Percentiles rank a stretch among this genome's conserved stretches.
Evolutionary conservation across 208 protist species (phyloP).

Genomic region (Leishmania arabica): DNA sequence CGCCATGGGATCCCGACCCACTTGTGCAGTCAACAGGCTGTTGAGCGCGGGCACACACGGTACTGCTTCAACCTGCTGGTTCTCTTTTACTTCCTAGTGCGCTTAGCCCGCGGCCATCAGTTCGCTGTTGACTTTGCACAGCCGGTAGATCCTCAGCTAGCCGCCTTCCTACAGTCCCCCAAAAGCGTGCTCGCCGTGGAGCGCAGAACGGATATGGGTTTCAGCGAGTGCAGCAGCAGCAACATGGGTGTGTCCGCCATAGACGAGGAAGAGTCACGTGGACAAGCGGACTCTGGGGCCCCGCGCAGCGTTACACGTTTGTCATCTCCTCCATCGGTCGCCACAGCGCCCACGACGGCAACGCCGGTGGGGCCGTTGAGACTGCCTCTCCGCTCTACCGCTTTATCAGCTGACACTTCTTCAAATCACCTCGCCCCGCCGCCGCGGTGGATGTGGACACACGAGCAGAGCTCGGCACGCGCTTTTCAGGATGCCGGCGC

Average conservation of each 20-base stretch:
- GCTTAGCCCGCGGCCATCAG: slow-evolving; percentile 32
- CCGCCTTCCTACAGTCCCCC: slow-evolving; percentile 64
- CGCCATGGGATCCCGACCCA: slow-evolving; percentile 43
- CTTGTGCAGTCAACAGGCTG: slow-evolving; percentile 42
- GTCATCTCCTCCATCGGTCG: slow-evolving; percentile 1
- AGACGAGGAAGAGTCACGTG: neutral
- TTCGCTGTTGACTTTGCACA: slow-evolving; percentile 67
- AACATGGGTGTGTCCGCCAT: neutral
- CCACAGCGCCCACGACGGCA: neutral
- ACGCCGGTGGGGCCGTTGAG: neutral
- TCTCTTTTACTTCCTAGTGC: slow-evolving; percentile 69
- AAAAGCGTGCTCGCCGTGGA: slow-evolving; percentile 47
- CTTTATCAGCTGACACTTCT: neutral
- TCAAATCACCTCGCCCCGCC: no score
- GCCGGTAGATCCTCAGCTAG: slow-evolving; percentile 56
- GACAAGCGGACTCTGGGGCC: neutral
- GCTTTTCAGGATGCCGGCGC: neutral
- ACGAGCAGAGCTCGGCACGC: neutral
- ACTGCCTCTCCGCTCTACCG: neutral
- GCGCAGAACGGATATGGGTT: slow-evolving; percentile 2
- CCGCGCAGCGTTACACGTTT: slow-evolving; percentile 11
- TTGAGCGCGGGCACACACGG: slow-evolving; percentile 47
- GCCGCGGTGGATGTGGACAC: neutral
- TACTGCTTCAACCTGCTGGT: slow-evolving; percentile 76
- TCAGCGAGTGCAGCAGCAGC: neutral